Evolutionary conservation across 2,329 filamentous ascomycete species (phyloP).

Genomic region (Aspergillus carbonarius): DNA sequence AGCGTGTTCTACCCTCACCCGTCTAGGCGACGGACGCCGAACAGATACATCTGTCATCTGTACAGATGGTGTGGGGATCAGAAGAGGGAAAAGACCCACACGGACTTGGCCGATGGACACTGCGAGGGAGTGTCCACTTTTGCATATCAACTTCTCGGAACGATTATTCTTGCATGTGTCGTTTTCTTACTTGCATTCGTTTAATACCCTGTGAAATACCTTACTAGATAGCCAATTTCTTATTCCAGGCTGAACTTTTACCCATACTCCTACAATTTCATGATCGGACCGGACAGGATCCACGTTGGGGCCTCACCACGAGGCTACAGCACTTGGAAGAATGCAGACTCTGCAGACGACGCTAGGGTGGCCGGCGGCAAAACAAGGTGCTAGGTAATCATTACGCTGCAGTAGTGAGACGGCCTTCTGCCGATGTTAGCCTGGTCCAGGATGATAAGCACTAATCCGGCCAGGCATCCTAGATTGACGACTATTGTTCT

Average conservation of each 20-base stretch:
- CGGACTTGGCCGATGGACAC: constrained; percentile 1
- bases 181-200: not conserved
- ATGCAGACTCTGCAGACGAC: no score
- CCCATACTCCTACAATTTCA: no score
- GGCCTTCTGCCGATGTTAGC: not conserved
- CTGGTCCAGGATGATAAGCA: not conserved
- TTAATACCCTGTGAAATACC: constrained; percentile 6
- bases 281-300: no score
- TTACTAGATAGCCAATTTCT: not conserved
- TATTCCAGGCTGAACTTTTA: no score
- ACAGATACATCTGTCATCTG: not conserved
- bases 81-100: not conserved
- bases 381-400: not conserved
- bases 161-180: constrained; percentile 3
- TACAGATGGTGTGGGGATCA: not conserved
- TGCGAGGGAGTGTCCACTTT: not conserved
- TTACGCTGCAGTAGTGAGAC: not conserved
- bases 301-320: no score
- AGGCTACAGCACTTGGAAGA: no score
- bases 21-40: not conserved
- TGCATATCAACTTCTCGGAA: constrained; percentile 1
- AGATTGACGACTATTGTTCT: constrained; percentile 1
- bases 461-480: not conserved
- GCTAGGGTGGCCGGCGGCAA: not conserved
- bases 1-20: not conserved